Evolutionary conservation across 1,284 basidiomycete species (phyloP), one percentile per base, ranked within the genome.

Genomic region (Trichosporon coremiiforme): DNA sequence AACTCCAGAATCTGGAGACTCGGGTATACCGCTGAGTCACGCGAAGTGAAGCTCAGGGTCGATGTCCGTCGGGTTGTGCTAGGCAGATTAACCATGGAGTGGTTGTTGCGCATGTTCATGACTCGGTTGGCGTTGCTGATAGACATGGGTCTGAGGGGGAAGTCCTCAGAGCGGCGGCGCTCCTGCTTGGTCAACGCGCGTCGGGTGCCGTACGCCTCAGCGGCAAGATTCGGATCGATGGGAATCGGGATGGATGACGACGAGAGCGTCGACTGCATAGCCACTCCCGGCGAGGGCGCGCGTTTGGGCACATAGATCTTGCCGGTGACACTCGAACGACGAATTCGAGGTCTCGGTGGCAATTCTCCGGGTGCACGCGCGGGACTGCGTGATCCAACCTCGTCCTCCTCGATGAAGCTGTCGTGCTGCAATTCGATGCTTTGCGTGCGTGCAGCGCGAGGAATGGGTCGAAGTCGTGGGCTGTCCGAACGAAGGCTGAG

Each of bases 1-100:
- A 97, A 88, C 62, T 94, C 88, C 45, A 98, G 85, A 55, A 90
- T 89, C 84, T 91, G 90, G 64, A 90, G 85, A 35, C 88, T 86
- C n/a, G 86, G 86, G 76, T 87, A 88, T 76, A 88, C 33, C 57
- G 73, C 64, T 64, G 73, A 72, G 66, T 74, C 73, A 33, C 68
- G 72, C 9, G 75, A 75, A n/a, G 64, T 70, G 20, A 72, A 73
- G 25, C 75, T 72, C 53, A 73, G 74, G 12, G 75, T 65, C 29
- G 77, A 74, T 2, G 76, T 53, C 12, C 70, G 72, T 1, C 72
- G 63, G 45, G 64, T 71, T 6, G 69, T 55, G 38, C 69, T 67
- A 6, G 75, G 70, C 17, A 79, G 70, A 64, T 79, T 77, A 66
- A 81, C 74, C 78, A 80, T 79, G 29, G 74, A 75, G 50, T 74